Percentiles rank a stretch among this genome's conserved stretches.
phyloP scores from a whole-genome alignment of 805 yeast species.

The Pichia exigua region DNA sequence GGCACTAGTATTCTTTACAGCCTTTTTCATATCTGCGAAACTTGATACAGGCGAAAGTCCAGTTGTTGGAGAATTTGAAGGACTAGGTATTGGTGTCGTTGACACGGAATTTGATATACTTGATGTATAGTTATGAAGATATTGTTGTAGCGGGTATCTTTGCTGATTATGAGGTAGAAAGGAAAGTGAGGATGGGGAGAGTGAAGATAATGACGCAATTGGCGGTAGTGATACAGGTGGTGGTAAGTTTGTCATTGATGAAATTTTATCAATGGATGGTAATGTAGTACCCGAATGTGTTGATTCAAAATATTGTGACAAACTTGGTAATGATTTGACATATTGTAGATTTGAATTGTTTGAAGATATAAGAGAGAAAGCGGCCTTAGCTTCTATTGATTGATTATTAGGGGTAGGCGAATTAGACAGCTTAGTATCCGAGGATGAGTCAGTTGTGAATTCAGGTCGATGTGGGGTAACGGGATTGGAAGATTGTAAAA shows the following conservation, averaged over 20 bases:
- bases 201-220: not conserved
- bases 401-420: slow-evolving; percentile 11
- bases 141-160: slow-evolving; percentile 16
- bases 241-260: slow-evolving; percentile 5
- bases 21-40: not conserved
- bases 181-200: not conserved
- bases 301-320: slow-evolving; percentile 38
- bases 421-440: not conserved
- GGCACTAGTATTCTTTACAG: not conserved
- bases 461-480: slow-evolving; percentile 9
- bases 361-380: slow-evolving; percentile 10
- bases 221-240: slow-evolving; percentile 8
- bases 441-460: slow-evolving; percentile 12
- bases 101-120: slow-evolving; percentile 21
- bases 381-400: slow-evolving; percentile 9
- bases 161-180: not conserved
- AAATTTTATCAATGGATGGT: slow-evolving; percentile 5
- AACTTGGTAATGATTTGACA: slow-evolving; percentile 46
- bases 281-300: not conserved
- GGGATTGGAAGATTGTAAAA: slow-evolving; percentile 27
- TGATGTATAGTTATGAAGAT: not conserved
- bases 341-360: slow-evolving; percentile 22
- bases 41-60: slow-evolving; percentile 10
- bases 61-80: slow-evolving; percentile 32
- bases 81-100: slow-evolving; percentile 29